A percentile compares a stretch with the other conserved stretches of the same genome.
Conservation (phyloP, 1,139 yeast species). For the Yamadazyma buinensis region DNA sequence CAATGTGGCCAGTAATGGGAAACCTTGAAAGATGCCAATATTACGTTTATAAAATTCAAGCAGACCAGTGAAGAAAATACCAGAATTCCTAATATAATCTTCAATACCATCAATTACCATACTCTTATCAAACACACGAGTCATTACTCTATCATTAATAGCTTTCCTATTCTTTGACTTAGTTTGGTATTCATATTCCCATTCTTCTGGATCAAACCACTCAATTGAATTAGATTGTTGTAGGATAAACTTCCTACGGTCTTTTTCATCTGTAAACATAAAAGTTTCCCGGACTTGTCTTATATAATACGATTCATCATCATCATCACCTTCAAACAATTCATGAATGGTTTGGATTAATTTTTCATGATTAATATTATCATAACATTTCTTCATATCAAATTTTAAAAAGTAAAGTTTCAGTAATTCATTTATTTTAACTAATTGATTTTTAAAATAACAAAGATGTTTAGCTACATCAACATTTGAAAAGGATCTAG, state of each 20-base stretch:
- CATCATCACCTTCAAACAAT: slow-evolving; percentile 21
- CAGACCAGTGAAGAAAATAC: slow-evolving; percentile 10
- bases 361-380: slow-evolving; percentile 56
- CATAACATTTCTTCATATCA: slow-evolving; percentile 80
- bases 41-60: slow-evolving; percentile 34
- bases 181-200: slow-evolving; percentile 2
- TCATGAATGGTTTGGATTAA: slow-evolving; percentile 31
- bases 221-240: slow-evolving; percentile 7
- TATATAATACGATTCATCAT: slow-evolving; percentile 20
- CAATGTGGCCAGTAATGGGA: slow-evolving; percentile 68
- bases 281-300: slow-evolving; percentile 15
- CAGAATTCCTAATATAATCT: slow-evolving; percentile 12
- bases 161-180: slow-evolving; percentile 4
- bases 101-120: slow-evolving; percentile 10
- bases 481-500: slow-evolving; percentile 23
- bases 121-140: slow-evolving; percentile 9
- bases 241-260: slow-evolving; percentile 5
- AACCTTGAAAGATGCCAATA: slow-evolving; percentile 84
- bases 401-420: slow-evolving; percentile 57
- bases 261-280: slow-evolving; percentile 10
- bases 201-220: slow-evolving; percentile 8
- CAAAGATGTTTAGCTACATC: slow-evolving; percentile 23
- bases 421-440: slow-evolving; percentile 25
- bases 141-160: slow-evolving; percentile 10
- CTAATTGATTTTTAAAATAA: slow-evolving; percentile 14